Base-by-base conservation (phyloP, 805 yeast genomes). In the Nakazawaea wickerhamii region DNA sequence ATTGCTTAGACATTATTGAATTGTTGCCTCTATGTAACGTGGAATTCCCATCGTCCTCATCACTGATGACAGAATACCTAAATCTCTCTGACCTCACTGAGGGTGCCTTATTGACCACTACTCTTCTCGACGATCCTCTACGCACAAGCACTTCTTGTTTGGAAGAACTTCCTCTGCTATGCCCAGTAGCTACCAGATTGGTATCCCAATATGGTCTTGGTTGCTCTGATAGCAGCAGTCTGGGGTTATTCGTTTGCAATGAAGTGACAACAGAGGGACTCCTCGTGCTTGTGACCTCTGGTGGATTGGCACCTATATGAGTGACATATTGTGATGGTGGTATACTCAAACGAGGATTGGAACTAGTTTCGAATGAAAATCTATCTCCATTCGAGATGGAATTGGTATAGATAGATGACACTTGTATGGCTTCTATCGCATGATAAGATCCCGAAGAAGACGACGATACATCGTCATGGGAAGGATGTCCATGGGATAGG, bases 71-170 rank as follows among this genome's bases (percentile, higher is more conserved):
- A 20, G 45, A 43, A 4, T 33, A 10, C 17, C 45, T 19, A 9
- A 38, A 25, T 4, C 20, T 20, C 33, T 37, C 40, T 15, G 46
- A 43, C 30, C 25, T 33, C 7, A 43, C 30, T 11, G 46, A 43
- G 11, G 46, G 46, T 5, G 46, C 43, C 30, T 41, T 38, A 6
- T 38, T 34, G 14, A 43, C 27, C 5, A 38, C 36, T 5, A 38
- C 33, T 38, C 15, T 33, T 18, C 33, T 33, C 4, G 43, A 38
- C 13, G 40, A 28, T 8, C 25, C 15, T 33, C 43, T 33, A 30
- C 40, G 27, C 5, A 38, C 28, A 17, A 38, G 15, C 15, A 28
- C 11, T 3, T 28, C 15, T 6, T 10, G 8, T 28, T 7, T 10
- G 31, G 11, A 7, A n/a, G n/a, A n/a, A 13, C 11, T 25, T 19